Conservation (phyloP, 2,329 filamentous ascomycete genomes). For the Ceratocystis albifundus region DNA sequence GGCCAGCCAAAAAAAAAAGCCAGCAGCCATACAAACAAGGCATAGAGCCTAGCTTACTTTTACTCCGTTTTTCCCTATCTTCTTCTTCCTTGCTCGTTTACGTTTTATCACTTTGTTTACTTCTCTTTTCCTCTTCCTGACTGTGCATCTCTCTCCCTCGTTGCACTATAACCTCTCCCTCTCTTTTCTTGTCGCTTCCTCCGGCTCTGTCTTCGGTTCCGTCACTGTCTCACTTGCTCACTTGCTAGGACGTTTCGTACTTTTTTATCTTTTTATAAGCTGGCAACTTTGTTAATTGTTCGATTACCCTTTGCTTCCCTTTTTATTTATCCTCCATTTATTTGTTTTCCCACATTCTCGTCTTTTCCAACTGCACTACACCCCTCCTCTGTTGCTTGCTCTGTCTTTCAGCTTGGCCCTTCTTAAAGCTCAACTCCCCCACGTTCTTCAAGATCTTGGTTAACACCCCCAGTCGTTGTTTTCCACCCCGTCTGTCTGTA, state of each 20-base stretch:
- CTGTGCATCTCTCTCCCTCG: neutral
- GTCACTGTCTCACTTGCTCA: constrained; percentile 12
- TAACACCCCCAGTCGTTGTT: constrained; percentile 6
- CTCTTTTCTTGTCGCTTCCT: neutral
- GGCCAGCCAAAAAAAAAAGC: too few relatives aligned
- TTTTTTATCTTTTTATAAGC: neutral
- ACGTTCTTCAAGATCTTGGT: neutral
- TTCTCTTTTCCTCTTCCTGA: neutral
- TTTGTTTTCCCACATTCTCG: neutral
- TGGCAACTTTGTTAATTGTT: constrained; percentile 4
- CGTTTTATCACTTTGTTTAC: neutral
- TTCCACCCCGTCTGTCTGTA: neutral
- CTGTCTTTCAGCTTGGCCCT: neutral
- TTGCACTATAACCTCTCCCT: neutral
- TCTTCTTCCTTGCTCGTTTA: neutral
- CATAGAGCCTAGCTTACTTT: neutral
- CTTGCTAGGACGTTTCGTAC: constrained; percentile 5
- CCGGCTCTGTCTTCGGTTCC: neutral
- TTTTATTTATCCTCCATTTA: neutral
- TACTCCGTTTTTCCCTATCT: neutral
- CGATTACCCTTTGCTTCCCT: neutral
- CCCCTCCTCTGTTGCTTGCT: neutral
- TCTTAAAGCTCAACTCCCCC: constrained; percentile 9
- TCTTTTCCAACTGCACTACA: neutral
- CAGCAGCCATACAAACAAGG: too few relatives aligned